Evolutionary conservation across 371 early-diverging fungal genomes (phyloP), one percentile per base, ranked within the genome.

Genomic region (Rhizopus stolonifer): DNA sequence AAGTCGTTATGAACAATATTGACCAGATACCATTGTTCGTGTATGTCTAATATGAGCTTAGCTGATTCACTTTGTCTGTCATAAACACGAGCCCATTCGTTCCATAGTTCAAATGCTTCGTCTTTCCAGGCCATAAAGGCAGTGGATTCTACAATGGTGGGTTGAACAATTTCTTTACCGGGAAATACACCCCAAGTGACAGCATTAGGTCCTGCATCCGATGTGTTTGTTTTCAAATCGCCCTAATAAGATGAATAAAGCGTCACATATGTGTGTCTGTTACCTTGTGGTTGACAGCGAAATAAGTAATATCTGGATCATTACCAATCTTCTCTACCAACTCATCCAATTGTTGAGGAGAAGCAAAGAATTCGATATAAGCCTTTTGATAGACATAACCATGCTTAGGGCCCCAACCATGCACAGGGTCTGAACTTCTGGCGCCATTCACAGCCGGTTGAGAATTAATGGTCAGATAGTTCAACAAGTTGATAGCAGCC

Each of bases 101-200:
- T 79, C 96, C 96, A 98, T 24, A 96, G 80, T 48, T 92, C 94
- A 63, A 91, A 96, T 0, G 97, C 98, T 79, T 98, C 97, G 59
- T 96, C 96, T 81, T 87, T 74, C 98, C 98, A 98, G 2, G 97
- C 97, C 80, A 94, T 79, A 69, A 98, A 98, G 52, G 90, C 88
- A 49, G 82, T 84, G 2, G 87, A 77, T 63, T 98, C 98, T 18
- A 96, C 96, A 60, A 98, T 84, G 15, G 98, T 98, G 8, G 97
- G 97, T 67, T 98, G 98, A 31, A 95, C 78, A 58, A 98, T 92
- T 70, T 98, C 97, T 71, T 94, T 94, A 51, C 96, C 96, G 9
- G 96, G 95, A 85, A 98, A 98, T 1, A 96, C 96, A 52, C 98
- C 98, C 98, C 98, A 98, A 11, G 98, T 96, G 19, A 98, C 95